Percentiles rank a stretch among this genome's conserved stretches.
These are phyloP conservation scores for Mycena maculata DNA, from an alignment of 768 basidiomycete genomes.

Conservation along the genomic window DNA sequence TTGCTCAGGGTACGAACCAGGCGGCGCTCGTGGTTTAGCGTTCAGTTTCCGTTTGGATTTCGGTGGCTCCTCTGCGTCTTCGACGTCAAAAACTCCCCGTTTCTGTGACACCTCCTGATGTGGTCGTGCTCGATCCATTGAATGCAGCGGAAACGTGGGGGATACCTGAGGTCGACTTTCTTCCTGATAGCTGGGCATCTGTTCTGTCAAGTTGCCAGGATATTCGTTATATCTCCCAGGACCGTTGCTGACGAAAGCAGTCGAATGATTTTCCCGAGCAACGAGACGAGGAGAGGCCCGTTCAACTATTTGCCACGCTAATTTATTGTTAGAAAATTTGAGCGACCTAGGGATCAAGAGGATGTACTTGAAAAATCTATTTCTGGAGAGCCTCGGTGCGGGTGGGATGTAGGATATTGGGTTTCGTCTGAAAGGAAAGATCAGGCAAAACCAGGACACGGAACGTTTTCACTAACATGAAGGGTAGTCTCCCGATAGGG, in stretches of 20 bases:
- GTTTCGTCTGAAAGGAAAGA: background rate
- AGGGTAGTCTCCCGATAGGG: background rate
- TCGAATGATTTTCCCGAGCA: slow-evolving; percentile 53
- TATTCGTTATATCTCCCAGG: slow-evolving; percentile 37
- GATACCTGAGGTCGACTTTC: slow-evolving; percentile 37
- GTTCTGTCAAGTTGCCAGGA: slow-evolving; percentile 7
- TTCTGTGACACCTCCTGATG: slow-evolving; percentile 14
- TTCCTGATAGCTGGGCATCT: too few species aligned
- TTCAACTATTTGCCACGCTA: slow-evolving; percentile 65
- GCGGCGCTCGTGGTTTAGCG: slow-evolving; percentile 10
- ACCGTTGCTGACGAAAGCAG: slow-evolving; percentile 44
- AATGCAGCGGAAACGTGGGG: slow-evolving; percentile 32
- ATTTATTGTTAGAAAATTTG: slow-evolving; percentile 25
- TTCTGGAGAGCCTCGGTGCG: slow-evolving; percentile 13
- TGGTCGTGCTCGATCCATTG: slow-evolving; percentile 14
- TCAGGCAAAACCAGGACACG: background rate
- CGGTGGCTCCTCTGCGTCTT: slow-evolving; percentile 29
- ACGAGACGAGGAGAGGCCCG: slow-evolving; percentile 70
- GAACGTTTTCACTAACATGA: background rate
- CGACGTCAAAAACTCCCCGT: slow-evolving; percentile 18
- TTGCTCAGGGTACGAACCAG: slow-evolving; percentile 5
- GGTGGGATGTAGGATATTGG: background rate
- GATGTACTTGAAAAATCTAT: slow-evolving; percentile 8
- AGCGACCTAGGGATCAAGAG: background rate
- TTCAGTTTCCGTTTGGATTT: slow-evolving; percentile 24